Conservation (phyloP, 2,329 filamentous ascomycete genomes). For the Dactylellina leptospora region DNA sequence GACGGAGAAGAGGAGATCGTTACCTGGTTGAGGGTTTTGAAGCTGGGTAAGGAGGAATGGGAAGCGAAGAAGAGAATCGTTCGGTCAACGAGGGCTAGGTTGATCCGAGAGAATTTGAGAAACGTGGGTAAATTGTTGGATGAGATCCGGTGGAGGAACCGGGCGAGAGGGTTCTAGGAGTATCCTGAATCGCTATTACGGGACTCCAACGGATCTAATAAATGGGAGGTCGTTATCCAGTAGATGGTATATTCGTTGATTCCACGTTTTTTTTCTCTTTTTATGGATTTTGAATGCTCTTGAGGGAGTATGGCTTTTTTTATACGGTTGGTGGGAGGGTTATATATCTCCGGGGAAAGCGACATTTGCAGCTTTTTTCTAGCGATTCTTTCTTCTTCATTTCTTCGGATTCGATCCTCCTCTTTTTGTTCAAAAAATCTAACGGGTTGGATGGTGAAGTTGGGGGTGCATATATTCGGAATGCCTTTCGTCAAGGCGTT, state of each 20-base stretch:
- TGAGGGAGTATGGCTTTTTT: too few relatives aligned
- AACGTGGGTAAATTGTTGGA: conserved; percentile 27
- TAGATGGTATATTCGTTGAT: not conserved
- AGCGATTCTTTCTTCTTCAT: too few relatives aligned
- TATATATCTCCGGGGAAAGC: too few relatives aligned
- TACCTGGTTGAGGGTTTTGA: conserved; percentile 56
- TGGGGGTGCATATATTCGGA: too few relatives aligned
- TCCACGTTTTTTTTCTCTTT: not conserved
- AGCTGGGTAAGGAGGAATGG: conserved; percentile 73
- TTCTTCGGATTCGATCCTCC: too few relatives aligned
- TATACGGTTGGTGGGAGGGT: too few relatives aligned
- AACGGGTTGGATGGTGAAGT: too few relatives aligned
- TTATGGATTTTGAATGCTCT: too few relatives aligned
- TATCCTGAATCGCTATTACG: conserved; percentile 10
- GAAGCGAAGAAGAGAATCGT: conserved; percentile 62
- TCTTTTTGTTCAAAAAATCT: too few relatives aligned
- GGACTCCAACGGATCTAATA: conserved; percentile 14
- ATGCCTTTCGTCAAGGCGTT: too few relatives aligned
- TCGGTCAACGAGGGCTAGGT: conserved; percentile 22
- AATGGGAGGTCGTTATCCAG: not conserved
- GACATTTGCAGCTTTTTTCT: too few relatives aligned
- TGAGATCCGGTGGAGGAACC: conserved; percentile 45
- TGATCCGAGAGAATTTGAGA: conserved; percentile 38
- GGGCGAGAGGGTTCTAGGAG: conserved; percentile 47
- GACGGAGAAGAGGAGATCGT: conserved; percentile 57